Evolutionary conservation across 2,329 filamentous ascomycete species (phyloP), one percentile per base, ranked within the genome.

Genomic region (Zasmidium citrigriseum): DNA sequence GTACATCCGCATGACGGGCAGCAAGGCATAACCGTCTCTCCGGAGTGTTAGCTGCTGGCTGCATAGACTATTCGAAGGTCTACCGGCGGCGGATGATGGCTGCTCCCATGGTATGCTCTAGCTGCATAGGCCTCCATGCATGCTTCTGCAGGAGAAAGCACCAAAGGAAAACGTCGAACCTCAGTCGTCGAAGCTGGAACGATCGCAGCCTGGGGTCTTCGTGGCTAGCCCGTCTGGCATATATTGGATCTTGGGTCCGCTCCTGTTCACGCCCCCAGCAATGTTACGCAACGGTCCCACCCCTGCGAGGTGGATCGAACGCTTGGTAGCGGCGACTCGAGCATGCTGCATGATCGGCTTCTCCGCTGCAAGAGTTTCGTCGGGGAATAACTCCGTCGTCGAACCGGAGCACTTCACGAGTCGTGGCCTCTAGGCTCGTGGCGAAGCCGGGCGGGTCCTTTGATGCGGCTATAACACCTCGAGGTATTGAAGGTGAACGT

Each of bases 101-200:
- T 48, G 54, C 54, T 51, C 45, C 54, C 18, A 45, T 29, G 46
- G 23, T 49, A 41, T 49, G 3, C 16, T 24, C 24, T 49, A 55
- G 45, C 53, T 49, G 53, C 53, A 55, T 27, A 7, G n/a, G 4
- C 11, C 7, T 20, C 29, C 16, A 41, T 53, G 51, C 51, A 45
- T 53, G 34, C 16, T 3, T 22, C 52, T 46, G 54, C 46, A 45
- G 20, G 46, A 47, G 12, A 22, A n/a, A 25, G 46, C 4, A 25
- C 45, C 12, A 25, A n/a, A 41, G 34, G 18, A 41, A 41, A 41
- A 41, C n/a, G 34, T 41, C 14, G 34, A 41, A 11, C 5, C 18
- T n/a, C 34, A 41, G 14, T 11, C 34, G 18, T 41, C 34, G 34
- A 7, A 41, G 34, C 34, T 41, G 5, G 12, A 7, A 41, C 34